These are phyloP conservation scores for Apiospora arundinis DNA, from an alignment of 2,329 filamentous ascomycete genomes.

Conservation along the genomic window DNA sequence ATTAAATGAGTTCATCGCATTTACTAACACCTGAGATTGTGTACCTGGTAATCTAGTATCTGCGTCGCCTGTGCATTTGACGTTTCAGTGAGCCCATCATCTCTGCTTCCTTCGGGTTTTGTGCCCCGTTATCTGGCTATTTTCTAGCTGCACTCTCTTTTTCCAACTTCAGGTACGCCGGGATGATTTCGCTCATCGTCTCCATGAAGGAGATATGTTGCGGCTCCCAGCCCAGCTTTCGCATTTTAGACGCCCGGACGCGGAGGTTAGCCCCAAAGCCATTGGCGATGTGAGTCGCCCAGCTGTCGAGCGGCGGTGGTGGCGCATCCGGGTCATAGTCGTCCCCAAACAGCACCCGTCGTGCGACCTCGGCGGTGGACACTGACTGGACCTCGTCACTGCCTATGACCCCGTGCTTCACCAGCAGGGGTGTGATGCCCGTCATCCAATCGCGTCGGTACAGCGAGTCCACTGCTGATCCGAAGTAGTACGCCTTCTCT, in stretches of 20 bases:
- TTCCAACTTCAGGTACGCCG: slow-evolving; percentile 17
- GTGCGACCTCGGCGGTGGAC: slow-evolving; percentile 27
- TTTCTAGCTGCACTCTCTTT: background rate
- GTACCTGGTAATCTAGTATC: background rate
- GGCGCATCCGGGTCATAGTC: slow-evolving; percentile 30
- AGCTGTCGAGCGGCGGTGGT: slow-evolving; percentile 29
- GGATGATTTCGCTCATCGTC: slow-evolving; percentile 18
- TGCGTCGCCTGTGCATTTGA: background rate
- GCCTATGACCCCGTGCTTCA: slow-evolving; percentile 27
- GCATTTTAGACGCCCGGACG: slow-evolving; percentile 25
- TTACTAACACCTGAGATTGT: background rate
- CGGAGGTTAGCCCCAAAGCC: slow-evolving; percentile 31
- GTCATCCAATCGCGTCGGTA: slow-evolving; percentile 27
- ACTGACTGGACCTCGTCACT: slow-evolving; percentile 26
- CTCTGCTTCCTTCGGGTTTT: background rate
- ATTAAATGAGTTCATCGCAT: background rate
- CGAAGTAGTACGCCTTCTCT: slow-evolving; percentile 31
- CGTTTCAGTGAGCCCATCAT: background rate
- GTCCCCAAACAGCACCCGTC: slow-evolving; percentile 26
- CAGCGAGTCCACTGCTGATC: slow-evolving; percentile 23
- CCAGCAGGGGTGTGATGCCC: slow-evolving; percentile 24
- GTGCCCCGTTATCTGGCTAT: background rate
- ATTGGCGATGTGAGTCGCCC: slow-evolving; percentile 30
- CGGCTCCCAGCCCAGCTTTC: slow-evolving; percentile 27
- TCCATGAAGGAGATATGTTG: slow-evolving; percentile 19